These are phyloP conservation scores for Apiotrichum veenhuisii DNA, from an alignment of 1,284 basidiomycete genomes.

Conservation along the genomic window DNA sequence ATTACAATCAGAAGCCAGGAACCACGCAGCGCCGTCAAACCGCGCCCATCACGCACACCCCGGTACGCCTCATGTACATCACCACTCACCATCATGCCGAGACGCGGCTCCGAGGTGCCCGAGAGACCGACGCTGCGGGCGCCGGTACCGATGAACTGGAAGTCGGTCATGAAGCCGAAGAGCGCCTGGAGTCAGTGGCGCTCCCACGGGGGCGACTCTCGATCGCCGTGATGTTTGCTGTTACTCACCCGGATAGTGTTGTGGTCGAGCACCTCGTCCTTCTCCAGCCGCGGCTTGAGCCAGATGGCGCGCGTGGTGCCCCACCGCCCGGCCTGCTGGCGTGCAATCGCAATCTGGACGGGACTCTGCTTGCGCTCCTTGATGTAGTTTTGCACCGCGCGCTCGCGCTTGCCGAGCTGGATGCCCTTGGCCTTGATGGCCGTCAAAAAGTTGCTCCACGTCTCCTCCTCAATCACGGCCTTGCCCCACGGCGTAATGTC, in stretches of 20 bases:
- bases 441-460: conserved; percentile 42
- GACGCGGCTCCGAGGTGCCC: conserved; percentile 40
- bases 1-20: no score
- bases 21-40: no score
- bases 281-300: conserved; percentile 64
- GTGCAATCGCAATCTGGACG: conserved; percentile 57
- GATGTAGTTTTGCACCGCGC: conserved; percentile 50
- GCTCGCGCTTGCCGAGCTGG: conserved; percentile 20
- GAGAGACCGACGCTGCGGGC: conserved; percentile 64
- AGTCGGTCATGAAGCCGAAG: conserved; percentile 77
- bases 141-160: conserved; percentile 69
- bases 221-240: no score
- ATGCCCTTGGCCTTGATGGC: conserved; percentile 16
- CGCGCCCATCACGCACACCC: no score
- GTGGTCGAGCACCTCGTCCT: conserved; percentile 57
- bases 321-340: conserved; percentile 13
- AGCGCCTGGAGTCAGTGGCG: conserved; percentile 62
- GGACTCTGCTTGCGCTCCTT: conserved; percentile 69
- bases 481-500: conserved; percentile 60
- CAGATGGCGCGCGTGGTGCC: conserved; percentile 64
- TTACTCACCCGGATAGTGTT: conserved; percentile 70
- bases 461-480: conserved; percentile 60
- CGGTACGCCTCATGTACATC: not conserved
- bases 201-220: no score
- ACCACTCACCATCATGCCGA: conserved; percentile 59